Evolutionary conservation across 257 asterid genomes (phyloP), one percentile per base, ranked within the genome.

Genomic region (Gynochthodes officinalis): DNA sequence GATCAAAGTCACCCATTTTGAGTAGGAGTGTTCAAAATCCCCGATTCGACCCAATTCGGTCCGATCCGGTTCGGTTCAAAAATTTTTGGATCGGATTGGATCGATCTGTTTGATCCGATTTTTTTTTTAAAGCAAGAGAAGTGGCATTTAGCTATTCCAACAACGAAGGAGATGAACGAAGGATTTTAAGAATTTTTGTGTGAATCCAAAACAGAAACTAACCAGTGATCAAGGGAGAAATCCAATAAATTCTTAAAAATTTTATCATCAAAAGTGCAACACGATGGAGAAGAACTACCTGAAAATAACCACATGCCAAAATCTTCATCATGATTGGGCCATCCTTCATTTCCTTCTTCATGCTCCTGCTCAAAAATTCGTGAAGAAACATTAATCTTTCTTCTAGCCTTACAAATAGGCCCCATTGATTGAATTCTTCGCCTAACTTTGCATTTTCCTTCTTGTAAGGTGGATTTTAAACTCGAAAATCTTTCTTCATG

Each of bases 241-340:
- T 76, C 43, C 40, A 58, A 71, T 4, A 76, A 65, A 21, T 49
- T 33, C 19, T 15, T 14, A 4, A 76, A 76, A 4, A 49, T 64
- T 50, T 54, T 54, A 57, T 71, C 73, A 30, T 54, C 69, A 50
- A 39, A 57, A n/a, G n/a, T n/a, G 13, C 72, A 76, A 62, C 71
- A 68, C 11, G 79, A 70, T 3, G 75, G 79, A 27, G 79, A 76
- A 23, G 79, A 48, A 18, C 55, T 39, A 21, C 75, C 59, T 27
- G 64, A 60, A 61, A 71, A 53, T 42, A 76, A 43, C 80, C 76
- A 71, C 70, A 19, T 63, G 18, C 43, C 53, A 13, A 30, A 61
- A 14, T 60, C 74, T 37, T 55, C 64, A 70, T 64, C 44, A 42
- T 39, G 40, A 59, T 59, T 16, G 27, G 55, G 43, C 75, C 54